These are phyloP conservation scores for Gynandropsis gynandra DNA, from an alignment of 345 rosid genomes.

Conservation along the genomic window DNA sequence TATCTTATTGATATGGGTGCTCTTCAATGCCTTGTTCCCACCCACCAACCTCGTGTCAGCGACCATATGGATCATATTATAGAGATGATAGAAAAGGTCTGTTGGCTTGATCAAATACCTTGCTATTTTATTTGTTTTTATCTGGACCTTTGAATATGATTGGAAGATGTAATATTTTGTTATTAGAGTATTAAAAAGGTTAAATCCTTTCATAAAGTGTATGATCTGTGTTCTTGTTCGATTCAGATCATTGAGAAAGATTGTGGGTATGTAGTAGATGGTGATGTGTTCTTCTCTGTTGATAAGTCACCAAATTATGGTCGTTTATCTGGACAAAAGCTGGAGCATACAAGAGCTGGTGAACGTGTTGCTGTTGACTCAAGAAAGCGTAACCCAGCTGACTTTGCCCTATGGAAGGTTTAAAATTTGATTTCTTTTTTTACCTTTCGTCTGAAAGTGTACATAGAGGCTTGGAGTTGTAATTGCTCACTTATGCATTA, in stretches of 20 bases:
- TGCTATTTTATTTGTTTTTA: neutral
- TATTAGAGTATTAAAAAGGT: too few species aligned
- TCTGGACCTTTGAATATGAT: neutral
- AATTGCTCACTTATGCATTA: neutral
- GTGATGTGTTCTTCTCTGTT: slow-evolving; percentile 77
- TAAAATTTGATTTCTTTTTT: neutral
- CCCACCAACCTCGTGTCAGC: slow-evolving; percentile 72
- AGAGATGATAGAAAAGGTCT: slow-evolving; percentile 61
- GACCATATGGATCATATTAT: slow-evolving; percentile 70
- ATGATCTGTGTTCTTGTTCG: slow-evolving; percentile 9
- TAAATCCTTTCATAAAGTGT: neutral
- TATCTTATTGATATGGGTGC: slow-evolving; percentile 62
- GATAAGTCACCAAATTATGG: slow-evolving; percentile 75
- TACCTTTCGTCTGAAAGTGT: neutral
- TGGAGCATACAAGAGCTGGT: slow-evolving; percentile 74
- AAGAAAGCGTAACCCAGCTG: slow-evolving; percentile 78
- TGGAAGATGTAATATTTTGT: neutral
- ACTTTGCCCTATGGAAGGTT: slow-evolving; percentile 95
- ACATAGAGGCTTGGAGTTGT: slow-evolving; percentile 1
- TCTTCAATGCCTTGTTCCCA: slow-evolving; percentile 78
- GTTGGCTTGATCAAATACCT: slow-evolving; percentile 5
- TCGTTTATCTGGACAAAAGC: slow-evolving; percentile 55
- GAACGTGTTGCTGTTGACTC: slow-evolving; percentile 80
- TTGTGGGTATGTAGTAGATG: slow-evolving; percentile 61
- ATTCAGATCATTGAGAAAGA: slow-evolving; percentile 73